Evolutionary conservation across 495 filamentous ascomycete genomes (phyloP).

Genomic region (Podospora didyma): DNA sequence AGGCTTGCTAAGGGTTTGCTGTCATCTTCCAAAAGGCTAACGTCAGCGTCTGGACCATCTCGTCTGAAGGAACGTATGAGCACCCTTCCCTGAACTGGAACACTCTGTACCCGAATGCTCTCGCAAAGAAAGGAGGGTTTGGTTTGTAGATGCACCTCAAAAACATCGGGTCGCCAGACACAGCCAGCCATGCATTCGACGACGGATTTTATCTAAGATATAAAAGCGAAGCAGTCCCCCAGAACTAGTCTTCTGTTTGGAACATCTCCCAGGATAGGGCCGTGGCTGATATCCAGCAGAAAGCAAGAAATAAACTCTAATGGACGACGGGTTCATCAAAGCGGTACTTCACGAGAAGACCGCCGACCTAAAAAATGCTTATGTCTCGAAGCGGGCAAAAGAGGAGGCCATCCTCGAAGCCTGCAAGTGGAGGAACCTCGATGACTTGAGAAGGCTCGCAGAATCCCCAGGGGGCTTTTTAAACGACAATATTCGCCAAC

Average conservation of each 20-base stretch:
- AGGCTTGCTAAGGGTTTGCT: no score
- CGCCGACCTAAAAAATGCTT: neutral
- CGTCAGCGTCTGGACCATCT: no score
- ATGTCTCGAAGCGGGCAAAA: constrained; percentile 10
- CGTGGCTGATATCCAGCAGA: no score
- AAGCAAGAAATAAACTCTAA: neutral
- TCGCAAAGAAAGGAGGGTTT: neutral
- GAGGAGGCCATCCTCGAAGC: constrained; percentile 55
- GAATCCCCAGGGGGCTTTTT: constrained; percentile 72
- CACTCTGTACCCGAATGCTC: neutral
- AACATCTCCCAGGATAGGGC: no score
- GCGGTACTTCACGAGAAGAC: constrained; percentile 15
- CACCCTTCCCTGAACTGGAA: no score
- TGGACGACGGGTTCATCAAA: constrained; percentile 13
- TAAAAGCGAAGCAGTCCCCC: neutral
- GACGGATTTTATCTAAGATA: neutral
- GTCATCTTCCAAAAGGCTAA: no score
- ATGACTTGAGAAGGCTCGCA: constrained; percentile 60
- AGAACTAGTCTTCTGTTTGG: no score
- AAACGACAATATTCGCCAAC: constrained; percentile 71
- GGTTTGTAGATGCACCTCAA: neutral
- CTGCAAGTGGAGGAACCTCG: constrained; percentile 61
- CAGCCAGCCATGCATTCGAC: neutral
- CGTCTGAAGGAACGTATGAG: no score
- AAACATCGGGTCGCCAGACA: no score